A percentile compares a stretch with the other conserved stretches of the same genome.
Evolutionary conservation across 805 yeast genomes (phyloP).

Genomic region (Myxozyma nipponensis): DNA sequence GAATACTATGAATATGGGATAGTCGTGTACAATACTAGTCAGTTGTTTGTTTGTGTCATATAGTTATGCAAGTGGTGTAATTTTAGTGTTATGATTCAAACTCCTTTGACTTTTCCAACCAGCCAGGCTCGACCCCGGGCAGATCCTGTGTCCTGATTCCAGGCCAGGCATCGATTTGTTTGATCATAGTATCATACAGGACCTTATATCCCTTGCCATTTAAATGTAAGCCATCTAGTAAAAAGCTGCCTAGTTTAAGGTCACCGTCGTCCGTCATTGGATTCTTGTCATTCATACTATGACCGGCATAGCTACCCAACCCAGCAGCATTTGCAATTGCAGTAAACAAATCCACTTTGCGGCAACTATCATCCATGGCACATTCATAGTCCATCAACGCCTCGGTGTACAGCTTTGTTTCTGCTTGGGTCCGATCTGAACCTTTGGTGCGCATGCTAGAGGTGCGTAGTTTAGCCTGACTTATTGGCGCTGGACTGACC

Average conservation of each 20-base stretch:
- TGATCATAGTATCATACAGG: slow-evolving; percentile 7
- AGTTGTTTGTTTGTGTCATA: too few species aligned
- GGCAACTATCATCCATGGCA: background rate
- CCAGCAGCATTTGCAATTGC: slow-evolving; percentile 26
- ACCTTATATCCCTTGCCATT: slow-evolving; percentile 29
- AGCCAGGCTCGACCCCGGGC: slow-evolving; percentile 33
- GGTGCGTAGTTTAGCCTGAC: slow-evolving; percentile 5
- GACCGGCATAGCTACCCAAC: slow-evolving; percentile 7
- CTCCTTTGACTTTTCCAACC: slow-evolving; percentile 21
- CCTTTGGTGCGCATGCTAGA: slow-evolving; percentile 19
- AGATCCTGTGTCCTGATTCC: slow-evolving; percentile 3
- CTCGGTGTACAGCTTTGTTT: slow-evolving; percentile 16
- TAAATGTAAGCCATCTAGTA: slow-evolving; percentile 29
- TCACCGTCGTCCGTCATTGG: slow-evolving; percentile 5
- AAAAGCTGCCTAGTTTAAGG: slow-evolving; percentile 6
- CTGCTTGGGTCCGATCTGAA: slow-evolving; percentile 16
- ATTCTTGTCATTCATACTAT: background rate
- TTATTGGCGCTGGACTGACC: slow-evolving; percentile 22
- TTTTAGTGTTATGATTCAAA: background rate
- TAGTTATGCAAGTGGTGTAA: background rate
- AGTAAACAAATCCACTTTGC: slow-evolving; percentile 12
- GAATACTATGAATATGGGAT: slow-evolving; percentile 70
- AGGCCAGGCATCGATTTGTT: slow-evolving; percentile 7
- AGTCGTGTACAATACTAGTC: background rate
- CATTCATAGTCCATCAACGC: slow-evolving; percentile 9